Evolutionary conservation across 1,139 yeast species (phyloP), one percentile per base, ranked within the genome.

Genomic region (Geotrichum carabidarum): DNA sequence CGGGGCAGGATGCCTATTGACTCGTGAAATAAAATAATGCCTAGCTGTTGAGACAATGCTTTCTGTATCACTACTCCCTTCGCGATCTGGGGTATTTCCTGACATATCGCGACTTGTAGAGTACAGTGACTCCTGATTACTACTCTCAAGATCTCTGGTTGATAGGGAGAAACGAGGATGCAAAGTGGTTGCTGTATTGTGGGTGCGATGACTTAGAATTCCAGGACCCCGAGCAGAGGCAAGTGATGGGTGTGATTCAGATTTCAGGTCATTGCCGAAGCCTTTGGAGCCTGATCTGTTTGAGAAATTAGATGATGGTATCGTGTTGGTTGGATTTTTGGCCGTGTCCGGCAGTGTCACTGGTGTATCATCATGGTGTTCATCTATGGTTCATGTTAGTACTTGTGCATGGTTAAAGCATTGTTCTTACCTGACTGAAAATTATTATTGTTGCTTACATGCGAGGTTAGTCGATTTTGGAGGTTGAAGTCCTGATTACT

Each of bases 1-100:
- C 7, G 62, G 60, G 22, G 60, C 61, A 8, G 60, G 60, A 8
- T 63, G 54, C 27, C 59, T 54, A 17, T 60, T 60, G 1, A 59
- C 59, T 31, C 60, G 54, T 2, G 62, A 57, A 12, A 60, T 56
- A 34, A 62, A 57, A 38, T 58, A 61, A 27, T 62, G 61, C 27
- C 61, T 57, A 8, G 62, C 58, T 4, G 60, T 58, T 2, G 68
- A 61, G 12, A 60, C 60, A 30, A 66, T 59, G 38, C 67, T 63
- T 44, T 67, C 70, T 9, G 65, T 62, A 44, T 66, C 70, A 46
- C 68, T 64, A 51, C 61, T 60, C 12, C 62, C 65, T 32, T 67
- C 68, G n/a, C 63, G 54, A 15, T 63, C 68, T 27, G 48, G 35
- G 32, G 42, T 45, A 22, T 45, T 45, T 36, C 49, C 41, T 4